Percentiles rank a stretch among this genome's conserved stretches.
Conservation (phyloP, 768 basidiomycete species). For the Naganishia onofrii region DNA sequence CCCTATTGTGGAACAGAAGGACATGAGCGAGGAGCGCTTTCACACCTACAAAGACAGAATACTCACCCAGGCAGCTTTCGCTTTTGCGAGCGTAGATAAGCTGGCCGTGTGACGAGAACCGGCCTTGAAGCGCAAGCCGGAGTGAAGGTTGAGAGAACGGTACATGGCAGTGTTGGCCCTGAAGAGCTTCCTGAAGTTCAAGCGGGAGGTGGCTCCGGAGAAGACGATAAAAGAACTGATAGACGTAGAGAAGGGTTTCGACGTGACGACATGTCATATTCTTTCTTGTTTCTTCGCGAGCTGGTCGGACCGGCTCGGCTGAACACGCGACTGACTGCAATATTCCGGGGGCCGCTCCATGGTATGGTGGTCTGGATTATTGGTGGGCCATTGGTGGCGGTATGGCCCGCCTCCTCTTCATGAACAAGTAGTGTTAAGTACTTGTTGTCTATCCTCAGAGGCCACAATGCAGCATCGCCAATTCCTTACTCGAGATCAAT, state of each 20-base stretch:
- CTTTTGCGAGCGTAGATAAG: conserved; percentile 24
- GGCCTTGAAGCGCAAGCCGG: not conserved
- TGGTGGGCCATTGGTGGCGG: too few relatives aligned
- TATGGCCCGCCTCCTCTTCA: too few relatives aligned
- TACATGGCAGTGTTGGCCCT: not conserved
- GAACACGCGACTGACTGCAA: too few relatives aligned
- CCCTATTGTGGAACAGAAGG: not conserved
- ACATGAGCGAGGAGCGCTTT: not conserved
- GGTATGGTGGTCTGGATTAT: too few relatives aligned
- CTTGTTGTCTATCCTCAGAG: too few relatives aligned
- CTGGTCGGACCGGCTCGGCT: too few relatives aligned
- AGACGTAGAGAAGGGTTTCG: not conserved
- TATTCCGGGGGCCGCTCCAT: too few relatives aligned
- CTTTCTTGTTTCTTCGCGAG: too few relatives aligned
- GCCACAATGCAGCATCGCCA: too few relatives aligned
- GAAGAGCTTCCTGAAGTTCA: not conserved
- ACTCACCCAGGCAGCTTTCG: conserved; percentile 31
- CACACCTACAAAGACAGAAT: not conserved
- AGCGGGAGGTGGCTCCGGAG: not conserved
- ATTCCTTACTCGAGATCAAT: too few relatives aligned
- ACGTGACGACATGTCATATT: too few relatives aligned
- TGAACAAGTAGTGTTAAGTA: too few relatives aligned
- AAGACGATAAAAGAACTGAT: not conserved
- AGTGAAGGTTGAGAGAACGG: not conserved
- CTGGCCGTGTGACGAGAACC: not conserved